Evolutionary conservation across 140 eudicot genomes (phyloP).

Genomic region (Cichorium intybus): DNA sequence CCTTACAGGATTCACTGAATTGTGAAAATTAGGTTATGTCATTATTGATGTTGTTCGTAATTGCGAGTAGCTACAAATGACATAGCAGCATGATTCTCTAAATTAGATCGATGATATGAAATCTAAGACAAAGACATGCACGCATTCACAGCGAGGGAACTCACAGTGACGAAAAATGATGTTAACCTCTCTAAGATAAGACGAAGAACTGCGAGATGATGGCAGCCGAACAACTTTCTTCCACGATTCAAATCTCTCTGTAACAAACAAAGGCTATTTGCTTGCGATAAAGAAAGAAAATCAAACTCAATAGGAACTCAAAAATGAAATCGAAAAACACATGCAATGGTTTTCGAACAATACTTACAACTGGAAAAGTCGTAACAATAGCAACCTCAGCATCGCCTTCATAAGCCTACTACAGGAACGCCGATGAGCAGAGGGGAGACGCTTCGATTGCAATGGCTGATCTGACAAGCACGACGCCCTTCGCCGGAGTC

Average conservation of each 20-base stretch:
- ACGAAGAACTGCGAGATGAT: constrained; percentile 96
- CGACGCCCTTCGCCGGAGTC: too few relatives aligned
- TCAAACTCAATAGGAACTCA: too few relatives aligned
- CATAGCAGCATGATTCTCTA: neutral
- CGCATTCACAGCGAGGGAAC: constrained; percentile 15
- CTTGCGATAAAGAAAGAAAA: too few relatives aligned
- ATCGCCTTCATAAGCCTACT: too few relatives aligned
- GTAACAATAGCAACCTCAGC: too few relatives aligned
- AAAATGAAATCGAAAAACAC: too few relatives aligned
- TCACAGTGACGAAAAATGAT: constrained; percentile 90
- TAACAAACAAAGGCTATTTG: neutral
- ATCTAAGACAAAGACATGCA: constrained; percentile 7
- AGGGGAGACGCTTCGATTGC: too few relatives aligned
- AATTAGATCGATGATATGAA: neutral
- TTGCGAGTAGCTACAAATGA: neutral
- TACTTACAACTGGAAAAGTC: too few relatives aligned
- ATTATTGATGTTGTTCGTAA: neutral
- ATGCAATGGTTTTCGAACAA: too few relatives aligned
- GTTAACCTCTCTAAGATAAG: constrained; percentile 85
- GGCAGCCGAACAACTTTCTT: neutral
- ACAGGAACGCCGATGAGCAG: too few relatives aligned
- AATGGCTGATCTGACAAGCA: too few relatives aligned
- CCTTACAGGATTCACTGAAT: neutral
- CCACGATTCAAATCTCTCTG: constrained; percentile 18
- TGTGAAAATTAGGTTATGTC: constrained; percentile 12